Base-by-base conservation (phyloP, 2,329 filamentous ascomycete species). In the Pseudocercospora vitis region DNA sequence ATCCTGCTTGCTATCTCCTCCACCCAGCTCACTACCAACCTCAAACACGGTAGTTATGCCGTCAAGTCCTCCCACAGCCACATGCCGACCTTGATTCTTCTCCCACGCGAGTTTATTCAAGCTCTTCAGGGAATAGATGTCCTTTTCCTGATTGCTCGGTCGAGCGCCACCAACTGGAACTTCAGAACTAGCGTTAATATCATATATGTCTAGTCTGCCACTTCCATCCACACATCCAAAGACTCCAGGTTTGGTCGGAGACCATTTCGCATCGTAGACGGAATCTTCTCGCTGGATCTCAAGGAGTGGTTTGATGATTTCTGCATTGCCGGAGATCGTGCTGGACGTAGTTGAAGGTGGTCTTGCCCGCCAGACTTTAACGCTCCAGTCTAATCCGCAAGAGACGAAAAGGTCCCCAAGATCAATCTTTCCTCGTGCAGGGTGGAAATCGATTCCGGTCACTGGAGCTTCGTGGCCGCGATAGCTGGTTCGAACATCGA, bases 21-120 rank as follows among this genome's bases (percentile, higher is more conserved):
- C 91, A 21, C 91, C 91, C 8, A 95, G 71, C 61, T 91, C 83
- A 65, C 80, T 76, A 19, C 90, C 86, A 52, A 99, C 92, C 73
- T 99, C 94, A 68, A 97, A 99, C 6, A 99, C 84, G 0, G 88
- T 96, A 18, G 96, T 79, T 1, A 90, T 84, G 8, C 92, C 92
- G 67, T 96, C 91, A 57, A 99, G 86, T 3, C 94, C 94, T 39
- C 94, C 95, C 0, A 91, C 91, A 1, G 92, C 94, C 47, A 97
- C 76, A 48, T 89, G 82, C 72, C 87, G 88, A 45, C 94, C 95
- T 68, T 96, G 91, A 39, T 84, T 86, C 65, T 85, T 84, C 74
- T 99, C 94, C 94, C 94, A 99, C 0, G 90, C 87, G 37, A 96
- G 78, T 75, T 94, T 95, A 73, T 99, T 99, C 65, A 99, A 74